A percentile compares a stretch with the other conserved stretches of the same genome.
phyloP scores from a whole-genome alignment of 1,139 yeast genomes.

The Nadsonia starkeyi-henricii region DNA sequence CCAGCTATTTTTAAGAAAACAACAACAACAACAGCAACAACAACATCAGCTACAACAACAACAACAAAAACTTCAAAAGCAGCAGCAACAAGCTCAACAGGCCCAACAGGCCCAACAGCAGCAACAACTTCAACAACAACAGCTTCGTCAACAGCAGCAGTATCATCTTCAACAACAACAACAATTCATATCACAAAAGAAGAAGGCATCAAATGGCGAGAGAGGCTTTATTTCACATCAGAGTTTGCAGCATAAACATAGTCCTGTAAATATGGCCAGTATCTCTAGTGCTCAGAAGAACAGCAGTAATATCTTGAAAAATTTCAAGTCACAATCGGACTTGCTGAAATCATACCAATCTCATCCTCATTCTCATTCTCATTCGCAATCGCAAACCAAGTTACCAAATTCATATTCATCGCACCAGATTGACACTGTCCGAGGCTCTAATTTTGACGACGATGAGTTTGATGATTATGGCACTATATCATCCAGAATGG shows the following conservation, averaged over 20 bases:
- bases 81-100: conserved; percentile 8
- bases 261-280: background rate
- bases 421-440: background rate
- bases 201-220: background rate
- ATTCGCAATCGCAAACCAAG: no score
- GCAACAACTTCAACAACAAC: conserved; percentile 2
- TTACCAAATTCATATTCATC: background rate
- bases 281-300: background rate
- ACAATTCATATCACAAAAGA: background rate
- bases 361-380: background rate
- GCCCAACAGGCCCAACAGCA: no score
- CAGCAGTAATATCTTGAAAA: background rate
- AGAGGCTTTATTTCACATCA: conserved; percentile 1
- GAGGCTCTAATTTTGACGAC: background rate
- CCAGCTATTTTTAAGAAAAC: background rate
- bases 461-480: background rate
- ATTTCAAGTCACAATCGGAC: background rate
- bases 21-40: conserved; percentile 5
- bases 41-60: conserved; percentile 1
- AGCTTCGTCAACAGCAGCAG: background rate
- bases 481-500: background rate
- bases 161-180: conserved; percentile 1
- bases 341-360: background rate
- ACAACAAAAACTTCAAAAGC: conserved; percentile 5
- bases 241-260: background rate